Evolutionary conservation across 345 rosid species (phyloP).

Genomic region (Linum tenue): DNA sequence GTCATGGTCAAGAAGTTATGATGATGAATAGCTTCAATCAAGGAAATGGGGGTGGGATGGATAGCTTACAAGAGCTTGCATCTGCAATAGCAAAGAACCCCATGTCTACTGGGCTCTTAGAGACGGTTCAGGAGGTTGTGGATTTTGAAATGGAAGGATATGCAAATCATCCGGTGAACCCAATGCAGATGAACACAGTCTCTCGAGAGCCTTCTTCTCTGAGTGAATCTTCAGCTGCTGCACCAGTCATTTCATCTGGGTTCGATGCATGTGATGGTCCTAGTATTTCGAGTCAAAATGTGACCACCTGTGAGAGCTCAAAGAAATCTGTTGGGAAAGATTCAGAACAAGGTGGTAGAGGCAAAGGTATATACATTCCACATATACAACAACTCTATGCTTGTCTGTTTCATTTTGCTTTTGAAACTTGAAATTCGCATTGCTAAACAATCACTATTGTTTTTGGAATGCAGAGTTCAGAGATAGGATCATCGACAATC

Average conservation of each 20-base stretch:
- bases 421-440: not conserved
- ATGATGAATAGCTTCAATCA: conserved; percentile 20
- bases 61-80: conserved; percentile 21
- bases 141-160: conserved; percentile 40
- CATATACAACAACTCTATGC: too few species aligned
- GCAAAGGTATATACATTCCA: conserved; percentile 27
- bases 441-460: conserved; percentile 1
- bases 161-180: conserved; percentile 26
- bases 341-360: conserved; percentile 36
- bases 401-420: too few species aligned
- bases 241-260: conserved; percentile 51
- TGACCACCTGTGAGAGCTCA: conserved; percentile 40
- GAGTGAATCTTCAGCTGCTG: conserved; percentile 67
- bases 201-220: conserved; percentile 50
- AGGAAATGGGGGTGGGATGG: conserved; percentile 20
- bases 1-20: conserved; percentile 20
- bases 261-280: conserved; percentile 55
- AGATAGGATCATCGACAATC: conserved; percentile 43
- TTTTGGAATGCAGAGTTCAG: conserved; percentile 38
- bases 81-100: conserved; percentile 21
- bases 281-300: conserved; percentile 44
- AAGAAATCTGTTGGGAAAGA: conserved; percentile 34
- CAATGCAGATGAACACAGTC: conserved; percentile 28
- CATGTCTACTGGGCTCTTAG: conserved; percentile 15
- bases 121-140: conserved; percentile 26